A percentile compares a stretch with the other conserved stretches of the same genome.
Evolutionary conservation across 1,139 yeast species (phyloP).

Genomic region (Magnusiomyces clavatus): DNA sequence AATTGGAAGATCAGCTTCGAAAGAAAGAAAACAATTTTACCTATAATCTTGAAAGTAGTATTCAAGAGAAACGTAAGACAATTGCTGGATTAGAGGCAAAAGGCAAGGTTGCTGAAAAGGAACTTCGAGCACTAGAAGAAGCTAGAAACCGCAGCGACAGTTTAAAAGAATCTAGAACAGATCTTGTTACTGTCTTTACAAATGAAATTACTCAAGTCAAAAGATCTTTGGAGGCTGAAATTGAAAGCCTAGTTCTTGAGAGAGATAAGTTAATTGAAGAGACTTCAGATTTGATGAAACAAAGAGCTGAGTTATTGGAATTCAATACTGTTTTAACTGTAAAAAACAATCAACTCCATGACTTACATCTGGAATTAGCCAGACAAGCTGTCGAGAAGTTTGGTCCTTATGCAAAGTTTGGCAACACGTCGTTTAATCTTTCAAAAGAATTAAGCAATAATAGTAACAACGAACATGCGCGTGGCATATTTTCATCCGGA

Average conservation of each 20-base stretch:
- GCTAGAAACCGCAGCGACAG: conserved; percentile 17
- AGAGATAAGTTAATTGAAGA: conserved; percentile 30
- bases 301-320: conserved; percentile 23
- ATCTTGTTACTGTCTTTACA: conserved; percentile 24
- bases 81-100: conserved; percentile 32
- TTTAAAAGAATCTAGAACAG: conserved; percentile 17
- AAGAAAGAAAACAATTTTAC: conserved; percentile 17
- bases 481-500: background rate
- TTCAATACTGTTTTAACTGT: conserved; percentile 32
- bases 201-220: conserved; percentile 25
- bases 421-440: background rate
- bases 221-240: conserved; percentile 27
- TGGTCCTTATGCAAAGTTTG: conserved; percentile 1
- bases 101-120: conserved; percentile 27
- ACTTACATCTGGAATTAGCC: conserved; percentile 32
- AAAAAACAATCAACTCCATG: conserved; percentile 27
- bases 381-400: conserved; percentile 1
- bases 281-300: conserved; percentile 22
- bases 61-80: conserved; percentile 29
- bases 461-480: too few species aligned
- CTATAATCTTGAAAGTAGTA: conserved; percentile 22
- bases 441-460: too few species aligned
- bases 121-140: conserved; percentile 24
- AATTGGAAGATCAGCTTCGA: conserved; percentile 25
- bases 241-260: conserved; percentile 27